Percentiles rank a stretch among this genome's conserved stretches.
phyloP scores from a whole-genome alignment of 495 filamentous ascomycete genomes.

The Daldinia childiae region DNA sequence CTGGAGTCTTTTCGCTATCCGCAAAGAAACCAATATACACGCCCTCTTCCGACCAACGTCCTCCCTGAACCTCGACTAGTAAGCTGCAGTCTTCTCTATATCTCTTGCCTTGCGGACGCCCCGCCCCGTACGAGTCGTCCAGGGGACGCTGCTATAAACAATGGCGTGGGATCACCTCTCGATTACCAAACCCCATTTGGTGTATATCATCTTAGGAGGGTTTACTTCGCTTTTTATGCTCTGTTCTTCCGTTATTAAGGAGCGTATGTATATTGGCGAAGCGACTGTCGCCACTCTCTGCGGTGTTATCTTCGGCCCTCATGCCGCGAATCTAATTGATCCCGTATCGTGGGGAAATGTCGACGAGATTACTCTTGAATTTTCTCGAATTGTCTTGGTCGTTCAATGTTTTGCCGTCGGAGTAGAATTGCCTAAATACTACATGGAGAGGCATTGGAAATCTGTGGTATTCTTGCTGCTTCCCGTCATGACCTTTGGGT shows the following conservation, averaged over 20 bases:
- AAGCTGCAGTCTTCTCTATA: slow-evolving; percentile 1
- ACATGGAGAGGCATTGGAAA: slow-evolving; percentile 98
- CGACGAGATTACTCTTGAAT: slow-evolving; percentile 96
- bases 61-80: slow-evolving; percentile 30
- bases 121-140: slow-evolving; percentile 18
- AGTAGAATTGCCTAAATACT: slow-evolving; percentile 95
- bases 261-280: slow-evolving; percentile 98
- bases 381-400: slow-evolving; percentile 95
- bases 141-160: slow-evolving; percentile 39
- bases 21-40: slow-evolving; percentile 21
- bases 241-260: slow-evolving; percentile 96
- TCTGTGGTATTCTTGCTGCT: slow-evolving; percentile 88
- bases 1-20: slow-evolving; percentile 23
- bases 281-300: slow-evolving; percentile 96
- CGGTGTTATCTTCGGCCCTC: slow-evolving; percentile 96
- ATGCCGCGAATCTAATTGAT: slow-evolving; percentile 91
- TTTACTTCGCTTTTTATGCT: slow-evolving; percentile 99
- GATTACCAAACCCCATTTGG: slow-evolving; percentile 95
- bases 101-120: slow-evolving; percentile 1
- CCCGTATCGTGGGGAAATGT: slow-evolving; percentile 88
- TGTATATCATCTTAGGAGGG: slow-evolving; percentile 97
- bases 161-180: slow-evolving; percentile 96
- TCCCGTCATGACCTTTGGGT: slow-evolving; percentile 97
- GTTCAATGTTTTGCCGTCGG: slow-evolving; percentile 99
- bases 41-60: slow-evolving; percentile 35